These are phyloP conservation scores for Bretziella fagacearum DNA, from an alignment of 2,329 filamentous ascomycete species.

Conservation along the genomic window DNA sequence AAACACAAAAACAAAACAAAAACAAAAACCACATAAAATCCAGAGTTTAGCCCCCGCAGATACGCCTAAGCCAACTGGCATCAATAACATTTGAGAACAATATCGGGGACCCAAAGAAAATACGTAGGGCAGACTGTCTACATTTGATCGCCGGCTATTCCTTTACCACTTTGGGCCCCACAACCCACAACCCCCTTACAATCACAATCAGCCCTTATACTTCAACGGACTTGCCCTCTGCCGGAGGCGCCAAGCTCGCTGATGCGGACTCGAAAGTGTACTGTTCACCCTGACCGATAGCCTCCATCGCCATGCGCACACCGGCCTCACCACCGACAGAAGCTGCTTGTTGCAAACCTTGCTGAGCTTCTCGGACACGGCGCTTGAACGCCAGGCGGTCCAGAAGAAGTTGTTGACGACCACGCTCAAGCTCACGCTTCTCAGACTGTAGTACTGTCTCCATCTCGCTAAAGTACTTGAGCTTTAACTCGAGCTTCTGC, in stretches of 20 bases:
- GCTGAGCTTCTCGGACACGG: slow-evolving; percentile 68
- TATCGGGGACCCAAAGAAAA: not conserved
- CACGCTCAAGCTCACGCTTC: slow-evolving; percentile 78
- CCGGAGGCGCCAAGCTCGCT: slow-evolving; percentile 4
- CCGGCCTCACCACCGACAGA: slow-evolving; percentile 33
- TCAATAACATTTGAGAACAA: slow-evolving; percentile 10
- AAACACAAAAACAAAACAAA: slow-evolving; percentile 3
- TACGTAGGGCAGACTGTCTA: too few species aligned
- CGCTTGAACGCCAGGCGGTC: slow-evolving; percentile 83
- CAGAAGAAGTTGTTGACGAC: slow-evolving; percentile 81
- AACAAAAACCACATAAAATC: slow-evolving; percentile 6
- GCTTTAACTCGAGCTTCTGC: slow-evolving; percentile 87
- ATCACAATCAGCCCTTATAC: not conserved
- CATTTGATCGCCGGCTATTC: too few species aligned
- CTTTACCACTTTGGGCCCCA: too few species aligned
- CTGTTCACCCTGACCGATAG: slow-evolving; percentile 31
- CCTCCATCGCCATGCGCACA: slow-evolving; percentile 30
- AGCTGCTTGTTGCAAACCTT: slow-evolving; percentile 44
- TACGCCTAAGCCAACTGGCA: slow-evolving; percentile 9
- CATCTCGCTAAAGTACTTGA: slow-evolving; percentile 93
- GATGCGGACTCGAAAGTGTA: slow-evolving; percentile 33
- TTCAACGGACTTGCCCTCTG: slow-evolving; percentile 11
- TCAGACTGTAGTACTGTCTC: slow-evolving; percentile 84
- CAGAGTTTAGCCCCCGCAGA: slow-evolving; percentile 6
- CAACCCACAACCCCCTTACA: not conserved